Evolutionary conservation across 1,284 basidiomycete species (phyloP).

Genomic region (Malassezia globosa): DNA sequence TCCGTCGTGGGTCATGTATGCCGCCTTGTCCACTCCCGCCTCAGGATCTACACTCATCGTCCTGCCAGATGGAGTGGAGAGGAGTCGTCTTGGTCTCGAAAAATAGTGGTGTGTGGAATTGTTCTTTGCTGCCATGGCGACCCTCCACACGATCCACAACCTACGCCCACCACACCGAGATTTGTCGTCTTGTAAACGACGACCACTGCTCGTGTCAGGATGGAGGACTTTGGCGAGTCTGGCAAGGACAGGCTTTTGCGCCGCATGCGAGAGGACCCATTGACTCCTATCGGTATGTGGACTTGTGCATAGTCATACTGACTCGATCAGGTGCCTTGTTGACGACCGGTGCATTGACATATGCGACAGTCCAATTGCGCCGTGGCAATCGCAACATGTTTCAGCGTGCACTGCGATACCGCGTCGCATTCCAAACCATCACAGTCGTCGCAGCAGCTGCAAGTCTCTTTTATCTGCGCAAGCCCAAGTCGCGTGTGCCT

Average conservation of each 20-base stretch:
- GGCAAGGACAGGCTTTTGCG: slow-evolving; percentile 30
- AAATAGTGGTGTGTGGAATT: too few relatives aligned
- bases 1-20: too few relatives aligned
- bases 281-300: slow-evolving; percentile 41
- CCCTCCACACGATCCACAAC: too few relatives aligned
- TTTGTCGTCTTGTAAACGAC: too few relatives aligned
- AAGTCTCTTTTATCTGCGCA: slow-evolving; percentile 30
- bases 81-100: too few relatives aligned
- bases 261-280: slow-evolving; percentile 41
- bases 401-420: slow-evolving; percentile 41
- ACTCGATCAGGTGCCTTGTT: slow-evolving; percentile 33
- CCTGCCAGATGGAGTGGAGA: too few relatives aligned
- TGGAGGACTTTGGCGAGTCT: slow-evolving; percentile 10
- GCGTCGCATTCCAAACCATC: slow-evolving; percentile 42
- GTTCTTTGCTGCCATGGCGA: too few relatives aligned
- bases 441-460: slow-evolving; percentile 39
- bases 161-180: too few relatives aligned
- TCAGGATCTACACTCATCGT: too few relatives aligned
- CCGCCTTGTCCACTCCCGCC: too few relatives aligned
- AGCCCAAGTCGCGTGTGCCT: slow-evolving; percentile 17
- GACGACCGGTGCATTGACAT: slow-evolving; percentile 37
- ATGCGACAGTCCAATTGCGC: slow-evolving; percentile 36
- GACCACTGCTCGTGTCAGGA: too few relatives aligned
- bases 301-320: not conserved
- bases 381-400: slow-evolving; percentile 39